Base-by-base conservation (phyloP, 495 filamentous ascomycete species). In the Penicillium goetzii region DNA sequence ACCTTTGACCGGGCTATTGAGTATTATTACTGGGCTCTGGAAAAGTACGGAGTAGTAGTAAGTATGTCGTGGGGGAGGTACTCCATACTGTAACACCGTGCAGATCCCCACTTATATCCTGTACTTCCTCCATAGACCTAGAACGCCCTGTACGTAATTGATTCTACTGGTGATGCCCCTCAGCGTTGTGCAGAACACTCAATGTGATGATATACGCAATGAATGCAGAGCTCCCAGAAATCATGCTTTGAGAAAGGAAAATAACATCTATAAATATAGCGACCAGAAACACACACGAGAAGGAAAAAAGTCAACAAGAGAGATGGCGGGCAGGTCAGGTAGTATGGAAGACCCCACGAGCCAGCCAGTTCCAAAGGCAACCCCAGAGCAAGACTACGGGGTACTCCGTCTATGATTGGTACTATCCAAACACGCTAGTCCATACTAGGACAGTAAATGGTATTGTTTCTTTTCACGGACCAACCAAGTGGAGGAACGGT, bases 101-200 rank as follows among this genome's bases (percentile, higher is more conserved):
- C 21, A 47, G 43, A 47, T 47, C 19, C 43, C 43, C 43, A 47
- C 43, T 47, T 23, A 47, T 47, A 9, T 7, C 21, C 4, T 40
- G 43, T 47, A 12, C 19, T 21, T 21, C 41, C 41, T 2, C n/a
- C n/a, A n/a, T n/a, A n/a, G n/a, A n/a, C n/a, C n/a, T n/a, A n/a
- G n/a, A 45, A 21, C 41, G 19, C 41, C 43, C 43, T 12, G 43
- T 47, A 47, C 43, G 43, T 47, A 47, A 47, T 47, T 14, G 21
- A 47, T 47, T 14, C 9, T 17, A 12, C 23, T 23, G 19, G 19
- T 21, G 43, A 23, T 47, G 43, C 11, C 21, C 21, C n/a, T 25
- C 19, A 4, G 9, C 8, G 10, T 1, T 47, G 43, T 47, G 21
- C 21, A 47, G n/a, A 21, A 10, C 9, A 25, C 19, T 21, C 41